These are phyloP conservation scores for Fusarium lyarnte DNA, from an alignment of 2,329 filamentous ascomycete genomes.

Conservation along the genomic window DNA sequence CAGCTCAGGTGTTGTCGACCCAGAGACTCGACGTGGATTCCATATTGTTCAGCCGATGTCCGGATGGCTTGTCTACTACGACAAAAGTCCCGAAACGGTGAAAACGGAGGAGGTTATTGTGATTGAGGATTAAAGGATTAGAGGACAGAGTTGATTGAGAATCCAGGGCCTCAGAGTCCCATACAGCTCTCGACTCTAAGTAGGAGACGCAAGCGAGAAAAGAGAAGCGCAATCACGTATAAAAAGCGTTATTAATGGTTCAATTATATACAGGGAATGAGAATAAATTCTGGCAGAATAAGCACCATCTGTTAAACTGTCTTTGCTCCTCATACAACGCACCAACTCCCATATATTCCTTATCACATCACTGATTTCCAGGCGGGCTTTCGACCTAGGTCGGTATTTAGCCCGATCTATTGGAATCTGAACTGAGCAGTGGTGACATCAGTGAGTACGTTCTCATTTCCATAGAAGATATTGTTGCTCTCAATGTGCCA, in stretches of 20 bases:
- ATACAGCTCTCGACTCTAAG: accelerated
- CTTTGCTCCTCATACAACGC: no score
- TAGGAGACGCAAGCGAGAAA: background rate
- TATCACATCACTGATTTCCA: background rate
- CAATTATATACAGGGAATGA: background rate
- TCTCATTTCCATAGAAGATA: background rate
- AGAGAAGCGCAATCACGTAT: background rate
- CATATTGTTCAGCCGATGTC: background rate
- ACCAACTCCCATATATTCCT: no score
- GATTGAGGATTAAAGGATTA: no score
- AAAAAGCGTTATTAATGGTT: no score
- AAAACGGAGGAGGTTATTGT: no score
- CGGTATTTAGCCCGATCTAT: background rate
- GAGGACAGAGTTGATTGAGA: background rate
- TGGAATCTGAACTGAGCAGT: background rate
- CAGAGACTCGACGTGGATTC: no score
- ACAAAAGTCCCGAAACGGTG: background rate
- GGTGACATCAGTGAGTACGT: background rate
- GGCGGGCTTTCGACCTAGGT: accelerated
- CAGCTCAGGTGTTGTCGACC: accelerated
- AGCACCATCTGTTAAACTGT: background rate
- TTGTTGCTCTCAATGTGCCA: background rate
- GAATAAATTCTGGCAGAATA: background rate
- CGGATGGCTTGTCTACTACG: background rate
- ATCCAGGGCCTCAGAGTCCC: background rate